Percentiles rank a stretch among this genome's conserved stretches.
phyloP scores from a whole-genome alignment of 1,284 basidiomycete genomes.

The Papiliotrema laurentii region DNA sequence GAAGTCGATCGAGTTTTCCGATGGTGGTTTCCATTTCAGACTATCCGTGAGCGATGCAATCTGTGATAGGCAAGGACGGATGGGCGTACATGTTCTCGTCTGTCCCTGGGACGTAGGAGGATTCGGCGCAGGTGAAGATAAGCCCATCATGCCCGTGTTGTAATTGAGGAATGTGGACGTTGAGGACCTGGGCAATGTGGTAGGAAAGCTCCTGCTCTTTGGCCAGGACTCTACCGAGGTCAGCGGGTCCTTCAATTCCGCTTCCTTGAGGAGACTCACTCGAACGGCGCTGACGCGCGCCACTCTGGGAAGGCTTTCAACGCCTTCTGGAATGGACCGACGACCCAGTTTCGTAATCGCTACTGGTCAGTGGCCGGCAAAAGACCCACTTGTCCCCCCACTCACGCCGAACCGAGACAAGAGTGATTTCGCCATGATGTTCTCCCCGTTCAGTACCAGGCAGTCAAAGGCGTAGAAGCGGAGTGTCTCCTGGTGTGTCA shows the following conservation, averaged over 20 bases:
- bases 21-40: constrained; percentile 98
- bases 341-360: constrained; percentile 79
- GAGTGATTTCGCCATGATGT: constrained; percentile 76
- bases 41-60: constrained; percentile 49
- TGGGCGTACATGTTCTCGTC: constrained; percentile 73
- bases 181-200: constrained; percentile 77
- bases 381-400: neutral
- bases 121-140: constrained; percentile 89
- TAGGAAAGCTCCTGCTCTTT: constrained; percentile 90
- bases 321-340: constrained; percentile 71
- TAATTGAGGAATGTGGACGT: constrained; percentile 75
- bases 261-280: constrained; percentile 55
- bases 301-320: constrained; percentile 61
- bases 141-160: constrained; percentile 94
- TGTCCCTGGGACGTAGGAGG: constrained; percentile 82
- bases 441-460: constrained; percentile 77
- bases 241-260: neutral
- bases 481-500: constrained; percentile 60
- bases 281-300: constrained; percentile 66
- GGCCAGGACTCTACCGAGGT: constrained; percentile 65
- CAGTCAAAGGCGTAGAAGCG: constrained; percentile 91
- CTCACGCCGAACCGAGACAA: constrained; percentile 86
- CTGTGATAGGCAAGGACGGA: neutral
- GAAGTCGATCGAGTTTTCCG: constrained; percentile 97
- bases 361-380: constrained; percentile 42